These are phyloP conservation scores for Aureobasidium sp. DNA, from an alignment of 2,329 filamentous ascomycete species.

Conservation along the genomic window DNA sequence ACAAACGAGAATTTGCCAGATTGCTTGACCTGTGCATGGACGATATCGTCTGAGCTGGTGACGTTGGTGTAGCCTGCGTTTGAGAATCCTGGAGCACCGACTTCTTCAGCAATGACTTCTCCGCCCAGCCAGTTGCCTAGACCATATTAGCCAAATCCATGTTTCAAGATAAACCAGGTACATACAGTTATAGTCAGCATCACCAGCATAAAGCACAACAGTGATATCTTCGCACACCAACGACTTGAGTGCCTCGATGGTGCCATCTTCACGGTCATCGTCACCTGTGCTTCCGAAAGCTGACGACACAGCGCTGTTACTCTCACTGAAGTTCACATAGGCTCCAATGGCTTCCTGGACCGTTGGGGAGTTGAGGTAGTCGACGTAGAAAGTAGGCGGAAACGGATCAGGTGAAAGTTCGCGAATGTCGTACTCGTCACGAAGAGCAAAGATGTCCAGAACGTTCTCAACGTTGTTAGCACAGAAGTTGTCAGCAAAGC, in stretches of 20 bases:
- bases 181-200: constrained; percentile 32
- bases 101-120: constrained; percentile 34
- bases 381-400: constrained; percentile 47
- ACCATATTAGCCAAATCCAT: constrained; percentile 3
- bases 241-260: constrained; percentile 35
- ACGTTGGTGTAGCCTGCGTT: constrained; percentile 45
- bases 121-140: constrained; percentile 42
- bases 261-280: constrained; percentile 39
- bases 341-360: constrained; percentile 55
- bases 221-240: constrained; percentile 36
- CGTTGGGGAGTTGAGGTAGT: constrained; percentile 51
- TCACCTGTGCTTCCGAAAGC: constrained; percentile 46
- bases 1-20: constrained; percentile 45
- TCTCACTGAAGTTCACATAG: constrained; percentile 50
- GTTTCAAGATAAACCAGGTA: background rate
- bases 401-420: constrained; percentile 51
- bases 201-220: constrained; percentile 40
- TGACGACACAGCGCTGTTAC: constrained; percentile 36
- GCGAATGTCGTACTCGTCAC: constrained; percentile 56
- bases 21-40: constrained; percentile 49
- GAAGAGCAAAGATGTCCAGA: constrained; percentile 45
- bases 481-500: constrained; percentile 51
- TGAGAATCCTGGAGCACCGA: constrained; percentile 37
- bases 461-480: constrained; percentile 45
- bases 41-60: constrained; percentile 37